Evolutionary conservation across 768 basidiomycete species (phyloP).

Genomic region (Rhizopogon vinicolor): DNA sequence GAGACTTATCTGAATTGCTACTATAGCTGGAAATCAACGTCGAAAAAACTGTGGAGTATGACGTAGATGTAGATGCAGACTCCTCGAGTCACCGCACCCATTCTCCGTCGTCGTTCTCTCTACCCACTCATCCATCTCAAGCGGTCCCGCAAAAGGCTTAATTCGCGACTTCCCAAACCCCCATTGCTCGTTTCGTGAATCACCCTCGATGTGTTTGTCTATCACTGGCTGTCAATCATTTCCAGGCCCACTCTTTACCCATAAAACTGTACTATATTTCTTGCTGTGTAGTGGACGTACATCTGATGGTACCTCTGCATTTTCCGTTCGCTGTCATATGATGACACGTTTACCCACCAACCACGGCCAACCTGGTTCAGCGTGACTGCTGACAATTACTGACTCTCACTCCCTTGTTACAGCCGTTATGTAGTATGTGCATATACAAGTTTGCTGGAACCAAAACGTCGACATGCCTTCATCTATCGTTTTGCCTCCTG

Average conservation of each 20-base stretch:
- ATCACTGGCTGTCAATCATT: background rate
- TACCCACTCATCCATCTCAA: too few relatives aligned
- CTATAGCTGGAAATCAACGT: constrained; percentile 24
- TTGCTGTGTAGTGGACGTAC: background rate
- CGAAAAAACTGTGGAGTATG: constrained; percentile 24
- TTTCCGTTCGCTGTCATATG: background rate
- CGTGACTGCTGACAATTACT: background rate
- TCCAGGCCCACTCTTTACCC: background rate
- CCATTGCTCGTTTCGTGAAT: background rate
- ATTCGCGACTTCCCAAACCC: background rate
- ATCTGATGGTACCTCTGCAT: background rate
- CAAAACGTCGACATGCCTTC: background rate
- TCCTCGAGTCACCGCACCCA: background rate
- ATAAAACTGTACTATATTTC: background rate
- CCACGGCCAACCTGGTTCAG: too few relatives aligned
- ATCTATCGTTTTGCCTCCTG: constrained; percentile 1
- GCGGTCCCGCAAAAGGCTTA: background rate
- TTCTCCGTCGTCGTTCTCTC: background rate
- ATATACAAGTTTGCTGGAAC: too few relatives aligned
- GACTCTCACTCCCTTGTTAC: background rate
- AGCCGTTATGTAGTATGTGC: too few relatives aligned
- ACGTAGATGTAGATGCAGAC: constrained; percentile 5
- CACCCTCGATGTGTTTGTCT: background rate
- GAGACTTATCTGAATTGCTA: background rate
- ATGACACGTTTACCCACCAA: too few relatives aligned